Evolutionary conservation across 495 filamentous ascomycete species (phyloP).

Genomic region (Talaromyces thailandensis): DNA sequence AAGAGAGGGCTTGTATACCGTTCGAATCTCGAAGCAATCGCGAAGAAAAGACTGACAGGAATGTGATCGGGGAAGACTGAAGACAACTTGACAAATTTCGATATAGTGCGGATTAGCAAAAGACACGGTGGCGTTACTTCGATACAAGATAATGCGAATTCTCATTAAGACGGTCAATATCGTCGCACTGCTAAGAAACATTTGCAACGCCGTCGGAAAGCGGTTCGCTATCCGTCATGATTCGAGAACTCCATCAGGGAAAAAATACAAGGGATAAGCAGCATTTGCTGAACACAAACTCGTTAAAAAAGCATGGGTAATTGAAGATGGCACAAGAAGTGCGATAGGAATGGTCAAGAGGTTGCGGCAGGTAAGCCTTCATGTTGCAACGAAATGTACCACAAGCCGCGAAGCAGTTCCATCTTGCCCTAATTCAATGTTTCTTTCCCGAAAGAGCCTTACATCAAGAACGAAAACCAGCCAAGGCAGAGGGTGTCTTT

Average conservation of each 20-base stretch:
- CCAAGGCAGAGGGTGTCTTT: background rate
- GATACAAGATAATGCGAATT: background rate
- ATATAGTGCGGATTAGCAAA: background rate
- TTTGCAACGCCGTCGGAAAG: background rate
- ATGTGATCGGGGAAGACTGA: background rate
- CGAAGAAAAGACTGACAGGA: background rate
- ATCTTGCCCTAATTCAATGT: background rate
- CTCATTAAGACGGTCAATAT: background rate
- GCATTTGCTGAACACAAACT: no score
- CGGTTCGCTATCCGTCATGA: background rate
- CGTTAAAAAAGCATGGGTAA: no score
- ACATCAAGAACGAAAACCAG: background rate
- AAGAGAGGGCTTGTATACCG: background rate
- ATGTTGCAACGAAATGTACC: background rate
- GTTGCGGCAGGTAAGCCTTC: background rate
- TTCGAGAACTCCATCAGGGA: background rate
- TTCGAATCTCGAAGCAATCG: background rate
- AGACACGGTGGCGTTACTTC: background rate
- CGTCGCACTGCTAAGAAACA: background rate
- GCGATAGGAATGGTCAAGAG: background rate
- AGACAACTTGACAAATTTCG: background rate
- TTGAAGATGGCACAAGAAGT: no score
- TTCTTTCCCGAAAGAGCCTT: background rate
- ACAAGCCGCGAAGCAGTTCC: background rate
- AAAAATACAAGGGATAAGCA: background rate